phyloP scores from a whole-genome alignment of 805 yeast species.

The Metschnikowia shivogae region DNA sequence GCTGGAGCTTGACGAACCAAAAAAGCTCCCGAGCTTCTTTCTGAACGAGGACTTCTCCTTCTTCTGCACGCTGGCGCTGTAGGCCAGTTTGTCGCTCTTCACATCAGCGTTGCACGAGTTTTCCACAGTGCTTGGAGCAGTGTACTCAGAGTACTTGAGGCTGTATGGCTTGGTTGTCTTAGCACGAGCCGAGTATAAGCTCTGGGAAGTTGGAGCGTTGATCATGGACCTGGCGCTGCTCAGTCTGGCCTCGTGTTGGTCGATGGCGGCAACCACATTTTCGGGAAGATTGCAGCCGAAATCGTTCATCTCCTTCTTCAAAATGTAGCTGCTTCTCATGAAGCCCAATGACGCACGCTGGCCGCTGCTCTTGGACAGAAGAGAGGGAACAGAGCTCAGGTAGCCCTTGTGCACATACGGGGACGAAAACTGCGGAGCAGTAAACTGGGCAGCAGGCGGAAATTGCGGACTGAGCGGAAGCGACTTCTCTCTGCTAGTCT shows the following conservation, averaged over 20 bases:
- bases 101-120: not conserved
- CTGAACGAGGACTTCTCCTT: conserved; percentile 10
- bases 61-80: not conserved
- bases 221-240: not conserved
- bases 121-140: not conserved
- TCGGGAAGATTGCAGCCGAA: conserved; percentile 31
- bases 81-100: not conserved
- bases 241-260: conserved; percentile 1
- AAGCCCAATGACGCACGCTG: conserved; percentile 39
- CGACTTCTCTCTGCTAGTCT: conserved; percentile 7
- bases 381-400: conserved; percentile 16
- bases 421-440: conserved; percentile 2
- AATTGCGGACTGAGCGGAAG: conserved; percentile 9
- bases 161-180: not conserved
- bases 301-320: conserved; percentile 38
- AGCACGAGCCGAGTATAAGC: conserved; percentile 1
- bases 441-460: conserved; percentile 1
- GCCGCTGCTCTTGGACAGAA: conserved; percentile 8
- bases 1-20: conserved; percentile 7
- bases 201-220: conserved; percentile 1
- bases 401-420: conserved; percentile 11
- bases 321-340: conserved; percentile 40
- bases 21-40: conserved; percentile 9
- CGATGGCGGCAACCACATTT: conserved; percentile 18
- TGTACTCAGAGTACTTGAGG: not conserved